These are phyloP conservation scores for Ammopiptanthus mongolicus DNA, from an alignment of 306 rosid species.

Conservation along the genomic window DNA sequence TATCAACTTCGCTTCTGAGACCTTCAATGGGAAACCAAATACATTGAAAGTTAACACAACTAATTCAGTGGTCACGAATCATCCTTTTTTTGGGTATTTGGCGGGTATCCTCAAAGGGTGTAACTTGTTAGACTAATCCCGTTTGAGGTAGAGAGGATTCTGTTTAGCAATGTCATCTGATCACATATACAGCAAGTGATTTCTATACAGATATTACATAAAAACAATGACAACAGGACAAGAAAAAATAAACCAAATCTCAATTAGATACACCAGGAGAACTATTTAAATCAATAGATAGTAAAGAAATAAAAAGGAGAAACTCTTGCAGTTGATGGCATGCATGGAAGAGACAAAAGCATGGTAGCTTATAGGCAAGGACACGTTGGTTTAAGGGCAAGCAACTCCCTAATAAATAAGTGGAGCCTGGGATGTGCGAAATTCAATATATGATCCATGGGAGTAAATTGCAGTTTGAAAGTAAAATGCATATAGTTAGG, in stretches of 20 bases:
- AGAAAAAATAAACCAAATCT: neutral
- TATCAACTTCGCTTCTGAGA: constrained; percentile 80
- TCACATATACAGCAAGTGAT: neutral
- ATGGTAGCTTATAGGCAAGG: neutral
- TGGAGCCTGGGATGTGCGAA: neutral
- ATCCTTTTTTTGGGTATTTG: neutral
- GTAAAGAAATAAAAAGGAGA: neutral
- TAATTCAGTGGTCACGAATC: neutral
- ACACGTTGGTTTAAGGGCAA: neutral
- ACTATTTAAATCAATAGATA: neutral
- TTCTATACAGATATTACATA: neutral
- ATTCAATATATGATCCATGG: neutral
- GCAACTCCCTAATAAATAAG: neutral
- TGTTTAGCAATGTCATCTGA: neutral
- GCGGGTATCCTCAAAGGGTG: too few relatives aligned
- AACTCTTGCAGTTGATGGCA: neutral
- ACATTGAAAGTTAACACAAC: neutral
- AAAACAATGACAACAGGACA: neutral
- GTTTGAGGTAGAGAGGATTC: neutral
- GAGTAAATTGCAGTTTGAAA: neutral
- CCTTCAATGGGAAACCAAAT: constrained; percentile 38
- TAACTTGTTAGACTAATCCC: too few relatives aligned
- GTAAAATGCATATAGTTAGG: neutral
- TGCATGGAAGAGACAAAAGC: neutral
- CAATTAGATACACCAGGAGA: neutral